Base-by-base conservation (phyloP, 2,329 filamentous ascomycete genomes). In the Fusarium falciforme region DNA sequence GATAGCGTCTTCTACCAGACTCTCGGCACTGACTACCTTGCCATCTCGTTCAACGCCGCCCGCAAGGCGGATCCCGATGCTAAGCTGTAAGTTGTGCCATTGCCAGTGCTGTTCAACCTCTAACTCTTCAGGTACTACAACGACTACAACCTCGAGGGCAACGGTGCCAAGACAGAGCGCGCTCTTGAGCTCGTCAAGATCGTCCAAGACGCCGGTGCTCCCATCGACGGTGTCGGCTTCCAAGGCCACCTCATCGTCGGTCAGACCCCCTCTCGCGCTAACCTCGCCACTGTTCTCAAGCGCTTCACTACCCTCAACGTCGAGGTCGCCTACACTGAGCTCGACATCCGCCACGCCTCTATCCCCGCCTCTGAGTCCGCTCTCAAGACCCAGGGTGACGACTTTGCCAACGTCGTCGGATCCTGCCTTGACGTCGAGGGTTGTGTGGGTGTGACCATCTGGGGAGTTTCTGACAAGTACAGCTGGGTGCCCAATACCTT, bases 161-260 rank as follows among this genome's bases (percentile, higher is more conserved):
- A 84, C 61, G 81, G 82, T 16, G 79, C 83, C 64, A 89, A 90
- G 82, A 84, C 84, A 11, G 82, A 84, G 36, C 81, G 79, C 1
- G 84, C 85, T 2, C 73, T 85, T 10, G 80, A 84, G 25, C 84
- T 89, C 25, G 83, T 89, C 66, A 77, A 83, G 67, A 80, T 85
- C 27, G 73, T 89, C 59, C 82, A 87, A 74, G 75, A 80, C 5
- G 84, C 86, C 9, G 87, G 88, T 16, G 85, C 86, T n/a, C 87
- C 86, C 66, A 90, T 92, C 71, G 88, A 92, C 71, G 90, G 90
- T 62, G 85, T 92, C 6, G 90, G 91, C 16, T 83, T 92, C 75
- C 90, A 93, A 78, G 86, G 83, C 8, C 91, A 93, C 79, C 86
- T 92, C 61, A 87, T 89, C 65, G 87, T 88, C 9, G 88, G 89